These are phyloP conservation scores for Rosa persica DNA, from an alignment of 306 rosid genomes.

Conservation along the genomic window DNA sequence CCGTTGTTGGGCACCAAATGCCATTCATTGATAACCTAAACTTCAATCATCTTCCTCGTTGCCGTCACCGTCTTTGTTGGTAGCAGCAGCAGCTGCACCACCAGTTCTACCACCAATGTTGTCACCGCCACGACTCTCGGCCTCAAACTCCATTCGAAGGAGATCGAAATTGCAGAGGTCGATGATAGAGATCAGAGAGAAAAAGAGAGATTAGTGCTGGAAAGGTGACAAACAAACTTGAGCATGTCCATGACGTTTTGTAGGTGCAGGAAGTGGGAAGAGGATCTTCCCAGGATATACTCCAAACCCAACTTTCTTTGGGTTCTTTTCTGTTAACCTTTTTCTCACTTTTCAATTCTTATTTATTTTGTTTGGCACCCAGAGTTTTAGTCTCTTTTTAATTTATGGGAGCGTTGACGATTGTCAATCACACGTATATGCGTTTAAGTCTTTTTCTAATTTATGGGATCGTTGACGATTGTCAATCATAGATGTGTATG, in stretches of 20 bases:
- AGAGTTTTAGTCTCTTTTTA: no score
- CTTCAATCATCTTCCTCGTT: background rate
- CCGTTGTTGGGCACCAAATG: background rate
- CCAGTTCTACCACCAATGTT: constrained; percentile 9
- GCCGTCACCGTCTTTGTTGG: background rate
- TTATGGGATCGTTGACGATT: no score
- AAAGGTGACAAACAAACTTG: constrained; percentile 3
- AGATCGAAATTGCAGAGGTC: background rate
- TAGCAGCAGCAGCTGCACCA: background rate
- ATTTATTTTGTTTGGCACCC: background rate
- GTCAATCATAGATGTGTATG: no score
- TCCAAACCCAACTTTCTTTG: background rate
- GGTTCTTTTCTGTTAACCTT: background rate
- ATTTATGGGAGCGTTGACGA: no score
- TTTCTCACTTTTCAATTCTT: background rate
- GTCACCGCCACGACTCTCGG: background rate
- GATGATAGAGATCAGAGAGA: background rate
- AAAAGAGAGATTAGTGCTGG: constrained; percentile 1
- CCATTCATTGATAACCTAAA: background rate
- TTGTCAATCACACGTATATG: no score
- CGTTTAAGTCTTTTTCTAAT: no score
- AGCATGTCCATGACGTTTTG: constrained; percentile 25
- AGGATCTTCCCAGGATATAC: constrained; percentile 43
- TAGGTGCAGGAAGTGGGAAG: constrained; percentile 21
- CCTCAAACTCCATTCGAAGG: background rate